Conservation (phyloP, 805 yeast species). For the Wickerhamiella allomyrinae region DNA sequence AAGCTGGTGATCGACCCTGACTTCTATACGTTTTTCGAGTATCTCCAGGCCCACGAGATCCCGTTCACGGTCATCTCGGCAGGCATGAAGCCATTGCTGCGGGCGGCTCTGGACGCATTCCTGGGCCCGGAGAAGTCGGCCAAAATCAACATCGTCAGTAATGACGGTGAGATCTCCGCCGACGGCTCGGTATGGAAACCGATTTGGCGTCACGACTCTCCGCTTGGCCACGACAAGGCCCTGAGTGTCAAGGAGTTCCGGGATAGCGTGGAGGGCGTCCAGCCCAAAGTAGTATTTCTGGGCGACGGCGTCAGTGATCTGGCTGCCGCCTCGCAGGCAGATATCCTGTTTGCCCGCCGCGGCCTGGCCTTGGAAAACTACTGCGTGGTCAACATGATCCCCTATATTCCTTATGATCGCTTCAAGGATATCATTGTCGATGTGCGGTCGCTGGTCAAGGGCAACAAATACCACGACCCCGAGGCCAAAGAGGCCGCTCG, state of each 20-base stretch:
- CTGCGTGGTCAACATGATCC: constrained; percentile 28
- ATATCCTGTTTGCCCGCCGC: constrained; percentile 30
- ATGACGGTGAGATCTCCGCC: constrained; percentile 26
- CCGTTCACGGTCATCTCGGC: constrained; percentile 32
- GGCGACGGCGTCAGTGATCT: constrained; percentile 44
- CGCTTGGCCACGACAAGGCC: constrained; percentile 33
- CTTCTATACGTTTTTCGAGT: constrained; percentile 27
- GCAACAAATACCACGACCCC: constrained; percentile 19
- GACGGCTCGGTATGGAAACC: constrained; percentile 29
- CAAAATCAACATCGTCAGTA: constrained; percentile 29
- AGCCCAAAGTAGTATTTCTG: constrained; percentile 37
- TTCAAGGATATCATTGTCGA: constrained; percentile 29
- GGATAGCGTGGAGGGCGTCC: constrained; percentile 16
- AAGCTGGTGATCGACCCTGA: constrained; percentile 29
- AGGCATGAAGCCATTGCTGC: constrained; percentile 29
- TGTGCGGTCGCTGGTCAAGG: constrained; percentile 20
- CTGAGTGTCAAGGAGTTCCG: constrained; percentile 28
- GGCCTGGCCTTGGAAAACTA: constrained; percentile 30
- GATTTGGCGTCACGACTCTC: constrained; percentile 30
- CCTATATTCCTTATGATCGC: constrained; percentile 30
- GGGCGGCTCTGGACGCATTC: constrained; percentile 29
- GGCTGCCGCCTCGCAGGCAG: constrained; percentile 33
- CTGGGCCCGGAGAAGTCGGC: constrained; percentile 26
- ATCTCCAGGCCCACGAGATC: constrained; percentile 25
- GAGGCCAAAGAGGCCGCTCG: constrained; percentile 15